Evolutionary conservation across 1,139 yeast genomes (phyloP), one percentile per base, ranked within the genome.

Genomic region (Hansenula sp.): DNA sequence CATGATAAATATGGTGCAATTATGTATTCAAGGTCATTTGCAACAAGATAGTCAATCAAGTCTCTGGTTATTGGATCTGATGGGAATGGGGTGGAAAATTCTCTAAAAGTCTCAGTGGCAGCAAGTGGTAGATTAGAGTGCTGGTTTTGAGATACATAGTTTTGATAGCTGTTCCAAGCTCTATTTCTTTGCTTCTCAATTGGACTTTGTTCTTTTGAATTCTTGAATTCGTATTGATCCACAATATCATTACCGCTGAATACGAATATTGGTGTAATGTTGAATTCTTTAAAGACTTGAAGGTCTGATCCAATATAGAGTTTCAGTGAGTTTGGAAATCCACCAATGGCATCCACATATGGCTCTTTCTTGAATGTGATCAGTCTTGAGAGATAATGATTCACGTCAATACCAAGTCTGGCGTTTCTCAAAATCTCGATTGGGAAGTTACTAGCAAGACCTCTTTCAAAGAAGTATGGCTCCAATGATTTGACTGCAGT

Each of bases 1-100:
- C 89, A 79, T 0, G 97, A 79, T 42, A 81, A 75, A 56, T 82
- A 89, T 2, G 98, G 98, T 26, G 95, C 84, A 16, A 89, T 77
- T 45, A 88, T 62, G 56, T 76, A 90, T 47, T 81, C 84, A 22
- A 87, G 66, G 3, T 69, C 74, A 41, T 73, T 68, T 21, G 72
- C 75, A 37, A 73, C 70, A 46, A 92, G 75, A 45, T 76, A 73
- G 30, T 71, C 64, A 45, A 85, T 67, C 47, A 87, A 65, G 47
- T 79, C 81, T 41, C 73, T 67, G 43, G 73, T 62, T 61, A 79
- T 71, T 3, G 79, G 72, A 42, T 75, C 55, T 3, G 57, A 36
- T 11, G 51, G 52, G 34, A 61, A 55, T 1, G 53, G 52, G 0
- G 62, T 50, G 29, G 50, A 45, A 35, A 14, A 36, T 14, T 59